Conservation (phyloP, 148 eudicot species). For the Rhododendron ovatum region DNA sequence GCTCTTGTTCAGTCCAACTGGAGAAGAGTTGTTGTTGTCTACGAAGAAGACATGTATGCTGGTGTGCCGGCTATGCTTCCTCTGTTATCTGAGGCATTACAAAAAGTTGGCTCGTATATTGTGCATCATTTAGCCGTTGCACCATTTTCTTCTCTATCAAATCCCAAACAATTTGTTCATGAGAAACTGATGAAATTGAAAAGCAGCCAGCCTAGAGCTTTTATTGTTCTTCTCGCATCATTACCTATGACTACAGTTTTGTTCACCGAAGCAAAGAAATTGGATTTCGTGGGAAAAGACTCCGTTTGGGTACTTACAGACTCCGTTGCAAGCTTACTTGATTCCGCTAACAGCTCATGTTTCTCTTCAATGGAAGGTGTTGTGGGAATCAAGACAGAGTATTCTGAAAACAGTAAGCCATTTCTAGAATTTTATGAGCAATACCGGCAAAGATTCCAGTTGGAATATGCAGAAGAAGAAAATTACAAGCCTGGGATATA, state of each 20-base stretch:
- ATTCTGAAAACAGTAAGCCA: not conserved
- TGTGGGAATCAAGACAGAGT: not conserved
- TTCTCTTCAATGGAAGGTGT: conserved; percentile 10
- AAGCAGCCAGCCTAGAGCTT: conserved; percentile 13
- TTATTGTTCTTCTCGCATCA: conserved; percentile 24
- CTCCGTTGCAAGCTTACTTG: conserved; percentile 3
- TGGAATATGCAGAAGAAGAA: not conserved
- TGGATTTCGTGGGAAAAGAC: conserved; percentile 13
- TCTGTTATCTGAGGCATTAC: conserved; percentile 13
- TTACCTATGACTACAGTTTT: conserved; percentile 8
- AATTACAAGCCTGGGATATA: not conserved
- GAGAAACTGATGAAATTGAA: not conserved
- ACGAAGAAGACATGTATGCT: conserved; percentile 3
- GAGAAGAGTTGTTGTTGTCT: conserved; percentile 19
- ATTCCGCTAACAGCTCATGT: conserved; percentile 5
- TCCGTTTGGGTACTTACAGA: conserved; percentile 26
- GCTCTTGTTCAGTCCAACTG: conserved; percentile 12
- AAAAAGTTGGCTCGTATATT: conserved; percentile 12
- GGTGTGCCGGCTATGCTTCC: not conserved
- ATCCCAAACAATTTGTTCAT: not conserved
- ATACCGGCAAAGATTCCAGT: not conserved
- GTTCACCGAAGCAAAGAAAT: conserved; percentile 22
- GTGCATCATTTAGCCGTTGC: conserved; percentile 15
- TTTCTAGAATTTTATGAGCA: not conserved
- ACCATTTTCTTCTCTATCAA: not conserved